These are phyloP conservation scores for Nicotiana rustica DNA, from an alignment of 305 asterid genomes.

Conservation along the genomic window DNA sequence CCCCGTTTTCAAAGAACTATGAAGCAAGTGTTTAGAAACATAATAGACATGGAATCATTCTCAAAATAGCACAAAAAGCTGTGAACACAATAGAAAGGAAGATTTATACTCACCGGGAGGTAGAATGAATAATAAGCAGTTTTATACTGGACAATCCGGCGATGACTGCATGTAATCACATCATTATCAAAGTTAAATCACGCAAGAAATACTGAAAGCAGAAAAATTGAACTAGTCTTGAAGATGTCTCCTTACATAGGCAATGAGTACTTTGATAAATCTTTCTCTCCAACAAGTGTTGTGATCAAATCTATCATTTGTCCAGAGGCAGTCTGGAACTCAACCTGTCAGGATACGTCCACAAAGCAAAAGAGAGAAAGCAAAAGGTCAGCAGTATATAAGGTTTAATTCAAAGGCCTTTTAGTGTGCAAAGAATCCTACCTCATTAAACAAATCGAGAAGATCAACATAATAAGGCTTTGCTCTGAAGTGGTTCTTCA, in stretches of 20 bases:
- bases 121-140: slow-evolving; percentile 97
- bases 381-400: slow-evolving; percentile 29
- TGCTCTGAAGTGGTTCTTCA: slow-evolving; percentile 83
- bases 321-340: slow-evolving; percentile 95
- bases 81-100: slow-evolving; percentile 32
- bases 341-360: slow-evolving; percentile 60
- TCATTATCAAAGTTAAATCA: slow-evolving; percentile 31
- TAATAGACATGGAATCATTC: background rate
- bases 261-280: slow-evolving; percentile 84
- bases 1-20: background rate
- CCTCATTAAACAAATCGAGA: slow-evolving; percentile 78
- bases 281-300: slow-evolving; percentile 90
- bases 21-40: slow-evolving; percentile 19
- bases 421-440: slow-evolving; percentile 40
- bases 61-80: slow-evolving; percentile 6
- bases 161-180: slow-evolving; percentile 71
- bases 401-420: slow-evolving; percentile 20
- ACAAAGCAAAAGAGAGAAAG: slow-evolving; percentile 25
- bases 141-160: slow-evolving; percentile 90
- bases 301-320: slow-evolving; percentile 95
- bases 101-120: slow-evolving; percentile 77
- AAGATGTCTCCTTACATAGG: slow-evolving; percentile 71
- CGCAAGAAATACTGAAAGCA: background rate
- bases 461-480: slow-evolving; percentile 25
- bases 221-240: background rate